Base-by-base conservation (phyloP, 2,329 filamentous ascomycete genomes). In the Alternaria infectoria region DNA sequence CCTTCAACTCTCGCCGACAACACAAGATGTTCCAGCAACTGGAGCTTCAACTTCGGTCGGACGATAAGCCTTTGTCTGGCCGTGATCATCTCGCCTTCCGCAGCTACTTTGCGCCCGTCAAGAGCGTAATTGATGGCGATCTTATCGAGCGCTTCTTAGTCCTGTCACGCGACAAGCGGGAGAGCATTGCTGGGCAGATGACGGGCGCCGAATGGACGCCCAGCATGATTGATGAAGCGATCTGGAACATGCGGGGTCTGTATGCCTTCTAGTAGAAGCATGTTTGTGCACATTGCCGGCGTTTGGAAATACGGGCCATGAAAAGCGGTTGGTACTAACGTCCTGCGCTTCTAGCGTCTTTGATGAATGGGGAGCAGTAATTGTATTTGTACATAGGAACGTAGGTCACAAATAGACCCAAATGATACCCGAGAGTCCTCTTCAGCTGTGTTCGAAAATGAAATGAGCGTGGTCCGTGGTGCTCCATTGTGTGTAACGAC, bases 11-110 rank as follows among this genome's bases (percentile, higher is more conserved):
- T 66, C 91, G 96, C 40, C 94, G 98, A 76, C 95, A 98, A 74
- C 92, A 96, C 54, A 96, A 98, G 79, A 98, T 99, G 82, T 99
- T 99, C 87, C 94, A 97, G 79, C 93, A 89, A 65, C 86, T 99
- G 23, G 96, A 99, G 82, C 90, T 91, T 76, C 92, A 97, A 75
- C 86, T 99, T 78, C 88, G 95, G 51, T 89, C 87, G 12, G 73
- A 76, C 17, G 94, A 97, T 75, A 87, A 94, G 36, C 95, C 95
- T 8, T 83, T 99, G 50, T 92, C 93, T 19, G 96, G 96, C 45
- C 88, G 96, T 69, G 96, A 99, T 79, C 96, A 99, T 80, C 85
- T 99, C 49, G 96, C 97, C 75, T 99, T 97, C 80, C 88, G 96
- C 67, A 90, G 93, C 68, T 99, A 98, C 81, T 99, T 98, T 79